phyloP scores from a whole-genome alignment of 2,329 filamentous ascomycete species.

The Neurospora sp. region DNA sequence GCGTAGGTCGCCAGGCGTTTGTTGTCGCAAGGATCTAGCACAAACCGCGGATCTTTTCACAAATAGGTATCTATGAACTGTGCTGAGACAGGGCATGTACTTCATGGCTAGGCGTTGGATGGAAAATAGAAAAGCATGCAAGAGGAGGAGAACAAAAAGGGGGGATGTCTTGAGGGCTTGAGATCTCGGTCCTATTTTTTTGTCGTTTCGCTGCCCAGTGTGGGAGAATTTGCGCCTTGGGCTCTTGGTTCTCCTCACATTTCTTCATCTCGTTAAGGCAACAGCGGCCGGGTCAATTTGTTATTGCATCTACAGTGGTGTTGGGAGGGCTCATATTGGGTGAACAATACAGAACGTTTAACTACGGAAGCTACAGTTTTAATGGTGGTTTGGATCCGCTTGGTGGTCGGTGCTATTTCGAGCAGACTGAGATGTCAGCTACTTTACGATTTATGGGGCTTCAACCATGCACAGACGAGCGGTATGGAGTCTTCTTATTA shows the following conservation, averaged over 20 bases:
- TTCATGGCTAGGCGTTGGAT: neutral
- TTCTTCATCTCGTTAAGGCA: neutral
- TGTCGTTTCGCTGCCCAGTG: neutral
- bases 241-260: neutral
- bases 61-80: neutral
- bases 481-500: neutral
- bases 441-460: neutral
- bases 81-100: neutral
- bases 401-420: neutral
- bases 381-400: neutral
- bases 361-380: neutral
- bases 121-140: neutral
- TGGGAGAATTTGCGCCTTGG: neutral
- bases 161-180: neutral
- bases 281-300: neutral
- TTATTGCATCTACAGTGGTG: neutral
- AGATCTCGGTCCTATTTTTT: neutral
- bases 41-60: neutral
- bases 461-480: neutral
- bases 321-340: neutral
- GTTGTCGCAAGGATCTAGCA: neutral
- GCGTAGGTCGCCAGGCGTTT: slow-evolving; percentile 3
- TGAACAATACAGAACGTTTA: neutral
- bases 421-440: neutral
- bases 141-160: neutral